phyloP scores from a whole-genome alignment of 2,329 filamentous ascomycete genomes.

The Lachnellula subtilissima region DNA sequence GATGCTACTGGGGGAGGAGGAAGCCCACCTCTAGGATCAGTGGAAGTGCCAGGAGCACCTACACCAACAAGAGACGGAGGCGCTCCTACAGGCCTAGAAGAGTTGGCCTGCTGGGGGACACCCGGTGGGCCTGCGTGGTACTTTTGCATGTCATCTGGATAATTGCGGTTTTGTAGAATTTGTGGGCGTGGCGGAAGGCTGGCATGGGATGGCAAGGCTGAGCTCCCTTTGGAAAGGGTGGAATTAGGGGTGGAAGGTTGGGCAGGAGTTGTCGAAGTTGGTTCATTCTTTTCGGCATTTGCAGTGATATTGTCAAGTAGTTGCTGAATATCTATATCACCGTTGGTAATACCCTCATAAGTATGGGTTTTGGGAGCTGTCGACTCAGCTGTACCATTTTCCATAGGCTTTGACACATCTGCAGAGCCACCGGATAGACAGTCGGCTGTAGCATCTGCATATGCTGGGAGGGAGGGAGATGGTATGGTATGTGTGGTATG shows the following conservation, averaged over 20 bases:
- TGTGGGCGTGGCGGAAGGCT: constrained; percentile 34
- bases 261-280: constrained; percentile 13
- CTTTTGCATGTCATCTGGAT: constrained; percentile 28
- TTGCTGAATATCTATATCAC: constrained; percentile 34
- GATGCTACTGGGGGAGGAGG: constrained; percentile 32
- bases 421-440: constrained; percentile 15
- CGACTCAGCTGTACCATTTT: constrained; percentile 14
- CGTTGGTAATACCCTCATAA: constrained; percentile 28
- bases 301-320: constrained; percentile 35
- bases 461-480: constrained; percentile 13
- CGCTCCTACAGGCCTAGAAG: constrained; percentile 30
- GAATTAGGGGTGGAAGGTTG: constrained; percentile 19
- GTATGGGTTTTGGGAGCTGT: constrained; percentile 16
- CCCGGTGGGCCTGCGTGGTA: constrained; percentile 28
- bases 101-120: constrained; percentile 22
- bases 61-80: constrained; percentile 27
- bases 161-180: constrained; percentile 25
- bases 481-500: constrained; percentile 19
- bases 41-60: constrained; percentile 31
- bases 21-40: constrained; percentile 30
- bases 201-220: constrained; percentile 30
- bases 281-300: constrained; percentile 32
- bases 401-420: not conserved
- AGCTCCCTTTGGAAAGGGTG: constrained; percentile 19
- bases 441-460: constrained; percentile 9